Evolutionary conservation across 2,329 filamentous ascomycete species (phyloP).

Genomic region (Cytospora paraplurivora): DNA sequence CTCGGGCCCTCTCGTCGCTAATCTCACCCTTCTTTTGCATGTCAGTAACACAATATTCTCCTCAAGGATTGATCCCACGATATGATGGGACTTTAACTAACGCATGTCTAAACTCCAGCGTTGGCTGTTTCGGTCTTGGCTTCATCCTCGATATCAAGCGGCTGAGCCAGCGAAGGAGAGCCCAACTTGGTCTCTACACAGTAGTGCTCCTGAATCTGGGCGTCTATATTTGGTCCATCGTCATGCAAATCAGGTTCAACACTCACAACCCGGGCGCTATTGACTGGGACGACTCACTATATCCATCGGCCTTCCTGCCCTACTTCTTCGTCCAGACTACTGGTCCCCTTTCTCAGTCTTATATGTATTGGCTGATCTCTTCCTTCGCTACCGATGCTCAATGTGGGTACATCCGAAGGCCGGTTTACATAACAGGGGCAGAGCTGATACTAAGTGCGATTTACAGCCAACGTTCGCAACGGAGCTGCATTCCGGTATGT

Average conservation of each 20-base stretch:
- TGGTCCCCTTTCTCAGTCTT: constrained; percentile 45
- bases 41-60: constrained; percentile 33
- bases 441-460: constrained; percentile 8
- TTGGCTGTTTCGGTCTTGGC: constrained; percentile 51
- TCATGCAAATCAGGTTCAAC: constrained; percentile 48
- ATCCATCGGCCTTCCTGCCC: constrained; percentile 46
- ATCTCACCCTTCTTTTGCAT: constrained; percentile 54
- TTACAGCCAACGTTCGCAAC: constrained; percentile 44
- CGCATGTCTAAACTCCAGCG: constrained; percentile 29
- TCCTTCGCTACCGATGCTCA: constrained; percentile 46
- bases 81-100: not conserved
- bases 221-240: constrained; percentile 53
- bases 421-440: constrained; percentile 40
- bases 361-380: constrained; percentile 48
- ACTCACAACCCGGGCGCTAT: constrained; percentile 44
- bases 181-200: constrained; percentile 47
- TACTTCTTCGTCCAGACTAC: constrained; percentile 51
- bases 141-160: constrained; percentile 47
- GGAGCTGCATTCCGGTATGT: constrained; percentile 40
- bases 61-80: not conserved
- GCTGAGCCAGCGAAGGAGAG: constrained; percentile 46
- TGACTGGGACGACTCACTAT: constrained; percentile 48
- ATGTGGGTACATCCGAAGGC: constrained; percentile 31
- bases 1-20: constrained; percentile 47
- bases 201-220: constrained; percentile 49